Evolutionary conservation across 129 eudicot genomes (phyloP).

Genomic region (Flaveria ramosissima): DNA sequence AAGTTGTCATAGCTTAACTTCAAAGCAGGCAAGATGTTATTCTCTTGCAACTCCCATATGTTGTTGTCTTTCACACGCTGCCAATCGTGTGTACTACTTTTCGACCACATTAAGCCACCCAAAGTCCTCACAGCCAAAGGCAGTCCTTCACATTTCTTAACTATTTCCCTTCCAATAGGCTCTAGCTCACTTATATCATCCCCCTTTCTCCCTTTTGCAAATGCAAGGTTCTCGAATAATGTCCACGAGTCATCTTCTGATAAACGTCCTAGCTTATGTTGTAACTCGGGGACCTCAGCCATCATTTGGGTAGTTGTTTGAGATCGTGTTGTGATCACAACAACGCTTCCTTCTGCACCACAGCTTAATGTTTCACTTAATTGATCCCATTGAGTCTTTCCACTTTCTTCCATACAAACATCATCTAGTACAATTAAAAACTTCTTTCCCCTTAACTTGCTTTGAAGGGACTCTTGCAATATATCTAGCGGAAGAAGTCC

Average conservation of each 20-base stretch:
- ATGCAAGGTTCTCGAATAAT: conserved; percentile 37
- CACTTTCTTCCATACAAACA: conserved; percentile 37
- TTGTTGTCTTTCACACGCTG: neutral
- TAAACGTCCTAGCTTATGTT: conserved; percentile 25
- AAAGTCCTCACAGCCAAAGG: conserved; percentile 19
- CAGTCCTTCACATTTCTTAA: conserved; percentile 16
- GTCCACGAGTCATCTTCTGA: conserved; percentile 28
- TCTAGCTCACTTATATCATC: conserved; percentile 26
- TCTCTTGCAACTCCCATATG: conserved; percentile 7
- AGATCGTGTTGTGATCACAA: conserved; percentile 31
- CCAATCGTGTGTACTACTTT: neutral
- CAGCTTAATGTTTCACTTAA: conserved; percentile 24
- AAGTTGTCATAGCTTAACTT: conserved; percentile 2
- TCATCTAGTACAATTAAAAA: conserved; percentile 44
- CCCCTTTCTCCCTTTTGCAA: conserved; percentile 22
- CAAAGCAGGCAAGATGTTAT: neutral
- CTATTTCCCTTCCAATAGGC: conserved; percentile 26
- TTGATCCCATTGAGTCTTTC: conserved; percentile 22
- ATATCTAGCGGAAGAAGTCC: neutral
- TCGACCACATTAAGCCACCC: conserved; percentile 22
- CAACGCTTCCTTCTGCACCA: conserved; percentile 30
- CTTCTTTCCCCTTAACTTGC: conserved; percentile 12
- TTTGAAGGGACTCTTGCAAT: conserved; percentile 11
- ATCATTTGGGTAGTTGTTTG: conserved; percentile 12
- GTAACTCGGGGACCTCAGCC: conserved; percentile 20